Base-by-base conservation (phyloP, 1,284 basidiomycete species). In the Naganishia sp. region DNA sequence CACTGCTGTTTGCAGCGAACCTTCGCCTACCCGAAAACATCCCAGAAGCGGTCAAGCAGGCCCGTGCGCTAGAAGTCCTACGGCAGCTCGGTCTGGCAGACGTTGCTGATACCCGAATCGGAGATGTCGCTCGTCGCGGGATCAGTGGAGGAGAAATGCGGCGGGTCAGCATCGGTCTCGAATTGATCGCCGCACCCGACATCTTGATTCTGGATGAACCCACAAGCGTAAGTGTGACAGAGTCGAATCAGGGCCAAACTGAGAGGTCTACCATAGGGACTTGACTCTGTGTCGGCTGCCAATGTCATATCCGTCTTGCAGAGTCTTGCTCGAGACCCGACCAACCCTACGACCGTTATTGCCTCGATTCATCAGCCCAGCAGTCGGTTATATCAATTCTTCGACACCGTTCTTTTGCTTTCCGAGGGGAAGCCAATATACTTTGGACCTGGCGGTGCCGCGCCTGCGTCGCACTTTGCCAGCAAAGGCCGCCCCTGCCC, bases 301-400 rank as follows among this genome's bases (percentile, higher is more conserved):
- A 86, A 90, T 60, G 86, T 95, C 41, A 84, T 92, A 31, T 84
- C 83, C 47, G 87, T 94, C 1, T 83, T 95, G 31, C 85, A 85
- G 68, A 83, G 83, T 35, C 87, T 95, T 32, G 87, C 91, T 0
- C 84, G 87, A 67, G 88, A 90, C 70, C 77, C 83, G 1, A 81
- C 83, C 45, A 84, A 85, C 67, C 87, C 87, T 2, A 90, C 87
- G 0, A 89, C 90, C 0, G 87, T 95, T 47, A 87, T 94, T 63
- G 90, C 89, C 25, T 90, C 88, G 2, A 90, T 94, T 53, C 92
- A 94, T 78, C 92, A 92, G 75, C 92, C 90, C 4, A 75, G 87
- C 68, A 93, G 90, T 6, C 88, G 88, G 67, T 82, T 94, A 6
- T 94, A 92, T 75, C 90, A 90, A 65, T 83, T 86, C 1, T 95